Percentiles rank a stretch among this genome's conserved stretches.
These are phyloP conservation scores for Phytophthora cryptogea DNA, from an alignment of 352 stramenopile genomes.

Conservation along the genomic window DNA sequence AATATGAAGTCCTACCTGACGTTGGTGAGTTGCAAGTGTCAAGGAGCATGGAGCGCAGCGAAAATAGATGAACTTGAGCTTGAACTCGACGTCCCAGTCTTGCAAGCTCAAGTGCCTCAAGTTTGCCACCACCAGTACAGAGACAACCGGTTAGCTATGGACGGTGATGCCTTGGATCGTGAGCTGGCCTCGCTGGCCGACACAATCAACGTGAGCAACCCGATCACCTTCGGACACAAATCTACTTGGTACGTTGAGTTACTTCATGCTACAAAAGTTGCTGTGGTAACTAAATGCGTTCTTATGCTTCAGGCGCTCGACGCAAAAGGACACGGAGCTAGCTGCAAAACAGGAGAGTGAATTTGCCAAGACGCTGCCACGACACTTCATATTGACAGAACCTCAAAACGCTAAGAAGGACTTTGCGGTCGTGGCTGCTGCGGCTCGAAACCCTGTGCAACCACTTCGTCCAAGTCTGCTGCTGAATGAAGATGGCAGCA, in stretches of 20 bases:
- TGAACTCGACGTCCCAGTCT: not conserved
- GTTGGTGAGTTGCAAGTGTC: not conserved
- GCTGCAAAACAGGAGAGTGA: slow-evolving; percentile 47
- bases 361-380: slow-evolving; percentile 57
- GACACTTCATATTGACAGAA: slow-evolving; percentile 72
- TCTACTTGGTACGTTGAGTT: slow-evolving; percentile 56
- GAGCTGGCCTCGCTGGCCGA: slow-evolving; percentile 73
- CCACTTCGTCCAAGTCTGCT: slow-evolving; percentile 46
- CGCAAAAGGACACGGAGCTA: slow-evolving; percentile 40
- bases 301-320: slow-evolving; percentile 57
- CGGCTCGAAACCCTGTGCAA: slow-evolving; percentile 57
- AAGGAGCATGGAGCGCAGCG: not conserved
- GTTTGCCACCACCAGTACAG: not conserved
- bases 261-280: not conserved
- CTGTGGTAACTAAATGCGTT: slow-evolving; percentile 4
- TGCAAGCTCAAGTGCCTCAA: not conserved
- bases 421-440: slow-evolving; percentile 54
- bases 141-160: slow-evolving; percentile 9
- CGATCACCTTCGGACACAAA: slow-evolving; percentile 73
- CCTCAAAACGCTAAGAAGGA: slow-evolving; percentile 41
- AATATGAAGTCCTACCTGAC: slow-evolving; percentile 8
- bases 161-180: slow-evolving; percentile 64
- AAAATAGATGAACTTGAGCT: slow-evolving; percentile 19
- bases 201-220: slow-evolving; percentile 79
- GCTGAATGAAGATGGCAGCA: slow-evolving; percentile 46